These are phyloP conservation scores for Wickerhamomyces sp. DNA, from an alignment of 1,139 yeast genomes.

Conservation along the genomic window DNA sequence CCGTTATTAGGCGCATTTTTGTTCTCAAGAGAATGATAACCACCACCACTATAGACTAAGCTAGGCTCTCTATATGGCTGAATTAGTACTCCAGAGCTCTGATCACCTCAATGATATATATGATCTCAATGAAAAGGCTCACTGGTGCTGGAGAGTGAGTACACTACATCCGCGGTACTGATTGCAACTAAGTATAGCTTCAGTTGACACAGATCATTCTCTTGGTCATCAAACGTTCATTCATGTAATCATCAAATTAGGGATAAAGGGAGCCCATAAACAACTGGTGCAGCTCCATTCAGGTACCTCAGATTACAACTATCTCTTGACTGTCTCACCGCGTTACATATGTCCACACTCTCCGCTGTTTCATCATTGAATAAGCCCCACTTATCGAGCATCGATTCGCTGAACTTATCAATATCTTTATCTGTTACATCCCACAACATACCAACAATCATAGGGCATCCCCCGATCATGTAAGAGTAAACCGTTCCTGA, in stretches of 20 bases:
- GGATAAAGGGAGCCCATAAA: constrained; percentile 66
- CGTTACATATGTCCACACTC: constrained; percentile 36
- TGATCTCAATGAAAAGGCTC: too few species aligned
- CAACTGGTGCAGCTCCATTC: constrained; percentile 80
- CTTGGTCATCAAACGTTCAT: background rate
- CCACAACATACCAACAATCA: constrained; percentile 87
- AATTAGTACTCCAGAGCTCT: too few species aligned
- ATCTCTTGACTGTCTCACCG: constrained; percentile 55
- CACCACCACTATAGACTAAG: too few species aligned
- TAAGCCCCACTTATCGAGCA: constrained; percentile 63
- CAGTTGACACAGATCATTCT: too few species aligned
- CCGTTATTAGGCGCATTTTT: too few species aligned
- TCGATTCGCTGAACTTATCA: constrained; percentile 62
- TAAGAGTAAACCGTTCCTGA: constrained; percentile 76
- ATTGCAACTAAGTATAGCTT: too few species aligned
- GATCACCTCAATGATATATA: too few species aligned
- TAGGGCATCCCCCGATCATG: constrained; percentile 74
- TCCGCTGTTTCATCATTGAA: constrained; percentile 22
- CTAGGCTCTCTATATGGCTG: too few species aligned
- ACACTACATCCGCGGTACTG: too few species aligned
- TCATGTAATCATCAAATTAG: constrained; percentile 8
- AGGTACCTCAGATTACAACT: constrained; percentile 60
- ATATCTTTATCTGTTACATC: constrained; percentile 96
- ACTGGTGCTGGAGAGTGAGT: too few species aligned
- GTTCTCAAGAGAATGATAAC: too few species aligned